Evolutionary conservation across 345 rosid species (phyloP).

Genomic region (Kernera saxatilis): DNA sequence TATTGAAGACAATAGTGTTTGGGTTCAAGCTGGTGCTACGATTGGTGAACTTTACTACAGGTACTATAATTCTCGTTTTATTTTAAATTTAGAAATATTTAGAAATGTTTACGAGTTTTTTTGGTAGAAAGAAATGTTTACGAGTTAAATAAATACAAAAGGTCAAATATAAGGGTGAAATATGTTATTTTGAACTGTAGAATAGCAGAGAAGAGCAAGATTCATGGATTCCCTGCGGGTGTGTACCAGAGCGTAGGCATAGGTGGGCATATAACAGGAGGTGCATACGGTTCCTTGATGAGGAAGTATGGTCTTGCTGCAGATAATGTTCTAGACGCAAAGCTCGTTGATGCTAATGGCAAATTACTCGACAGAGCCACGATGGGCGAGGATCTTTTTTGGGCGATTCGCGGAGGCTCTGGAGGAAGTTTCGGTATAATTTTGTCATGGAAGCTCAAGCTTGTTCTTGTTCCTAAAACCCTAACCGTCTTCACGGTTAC

Average conservation of each 20-base stretch:
- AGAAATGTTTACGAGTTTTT: too few species aligned
- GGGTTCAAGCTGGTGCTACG: constrained; percentile 68
- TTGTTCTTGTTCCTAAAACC: constrained; percentile 53
- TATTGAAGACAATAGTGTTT: constrained; percentile 38
- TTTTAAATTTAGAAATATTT: neutral
- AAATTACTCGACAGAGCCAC: constrained; percentile 40
- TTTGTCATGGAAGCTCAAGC: constrained; percentile 48
- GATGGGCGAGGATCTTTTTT: constrained; percentile 63
- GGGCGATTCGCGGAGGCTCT: constrained; percentile 68
- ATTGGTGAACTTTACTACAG: constrained; percentile 45
- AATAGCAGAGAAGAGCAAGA: constrained; percentile 50
- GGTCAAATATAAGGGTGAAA: neutral
- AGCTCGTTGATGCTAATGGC: constrained; percentile 48
- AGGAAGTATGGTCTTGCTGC: constrained; percentile 68
- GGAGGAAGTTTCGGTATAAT: constrained; percentile 67
- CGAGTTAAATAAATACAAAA: too few species aligned
- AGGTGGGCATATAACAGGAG: constrained; percentile 59
- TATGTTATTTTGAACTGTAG: constrained; percentile 22
- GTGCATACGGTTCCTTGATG: constrained; percentile 66
- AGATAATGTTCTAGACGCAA: constrained; percentile 62
- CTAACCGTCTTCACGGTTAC: constrained; percentile 47
- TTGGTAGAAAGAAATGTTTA: too few species aligned
- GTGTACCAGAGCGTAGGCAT: constrained; percentile 48
- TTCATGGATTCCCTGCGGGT: constrained; percentile 59
- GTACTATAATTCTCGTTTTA: too few species aligned